These are phyloP conservation scores for Plectosphaerella sp. DNA, from an alignment of 2,329 filamentous ascomycete species.

Conservation along the genomic window DNA sequence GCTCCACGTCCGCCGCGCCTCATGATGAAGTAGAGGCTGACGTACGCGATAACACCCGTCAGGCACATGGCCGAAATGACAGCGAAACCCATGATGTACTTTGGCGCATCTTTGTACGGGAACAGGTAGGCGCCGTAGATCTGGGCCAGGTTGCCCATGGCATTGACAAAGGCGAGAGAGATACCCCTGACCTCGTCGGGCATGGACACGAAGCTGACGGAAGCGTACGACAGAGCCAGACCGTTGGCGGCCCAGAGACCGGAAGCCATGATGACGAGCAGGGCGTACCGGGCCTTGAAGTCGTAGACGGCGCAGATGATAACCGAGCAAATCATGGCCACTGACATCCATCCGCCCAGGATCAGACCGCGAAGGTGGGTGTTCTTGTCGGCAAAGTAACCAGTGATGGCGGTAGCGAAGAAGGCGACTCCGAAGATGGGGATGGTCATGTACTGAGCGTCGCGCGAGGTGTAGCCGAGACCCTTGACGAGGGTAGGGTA, in stretches of 20 bases:
- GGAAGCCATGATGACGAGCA: slow-evolving; percentile 51
- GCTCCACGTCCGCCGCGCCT: not conserved
- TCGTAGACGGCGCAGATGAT: slow-evolving; percentile 43
- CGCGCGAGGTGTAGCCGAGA: slow-evolving; percentile 22
- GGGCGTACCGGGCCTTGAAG: slow-evolving; percentile 45
- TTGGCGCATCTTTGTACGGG: slow-evolving; percentile 40
- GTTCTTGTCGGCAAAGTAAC: slow-evolving; percentile 41
- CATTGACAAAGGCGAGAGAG: slow-evolving; percentile 45
- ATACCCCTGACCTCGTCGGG: slow-evolving; percentile 41
- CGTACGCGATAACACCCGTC: not conserved
- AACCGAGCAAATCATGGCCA: slow-evolving; percentile 32
- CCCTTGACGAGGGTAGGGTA: slow-evolving; percentile 26
- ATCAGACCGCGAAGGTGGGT: slow-evolving; percentile 39
- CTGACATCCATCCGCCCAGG: slow-evolving; percentile 41
- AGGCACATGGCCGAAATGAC: not conserved
- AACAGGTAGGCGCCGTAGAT: slow-evolving; percentile 54
- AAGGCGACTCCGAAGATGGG: slow-evolving; percentile 51
- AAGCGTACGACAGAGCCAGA: slow-evolving; percentile 44
- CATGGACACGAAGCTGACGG: slow-evolving; percentile 45
- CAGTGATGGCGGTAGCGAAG: slow-evolving; percentile 40
- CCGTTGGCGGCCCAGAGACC: slow-evolving; percentile 51
- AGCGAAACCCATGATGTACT: slow-evolving; percentile 39
- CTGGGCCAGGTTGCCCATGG: slow-evolving; percentile 49
- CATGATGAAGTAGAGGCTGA: not conserved
- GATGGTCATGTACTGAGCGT: slow-evolving; percentile 33